These are phyloP conservation scores for Tolypocladium cylindrosporum DNA, from an alignment of 2,329 filamentous ascomycete species.

Conservation along the genomic window DNA sequence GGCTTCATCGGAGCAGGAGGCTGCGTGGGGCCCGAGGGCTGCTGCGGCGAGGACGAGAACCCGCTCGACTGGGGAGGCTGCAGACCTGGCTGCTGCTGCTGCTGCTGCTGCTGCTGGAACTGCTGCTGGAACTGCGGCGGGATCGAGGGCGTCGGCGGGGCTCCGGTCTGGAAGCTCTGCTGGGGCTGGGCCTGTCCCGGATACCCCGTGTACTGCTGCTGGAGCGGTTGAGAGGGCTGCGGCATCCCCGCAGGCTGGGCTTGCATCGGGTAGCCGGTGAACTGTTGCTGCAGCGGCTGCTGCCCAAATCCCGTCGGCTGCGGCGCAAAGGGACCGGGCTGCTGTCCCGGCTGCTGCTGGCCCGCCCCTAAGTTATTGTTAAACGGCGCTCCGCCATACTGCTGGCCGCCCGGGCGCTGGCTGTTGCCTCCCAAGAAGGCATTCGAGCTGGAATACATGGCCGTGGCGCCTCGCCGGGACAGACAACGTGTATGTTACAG, in stretches of 20 bases:
- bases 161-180: conserved; percentile 50
- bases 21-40: conserved; percentile 35
- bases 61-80: conserved; percentile 32
- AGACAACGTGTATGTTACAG: neutral
- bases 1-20: conserved; percentile 54
- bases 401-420: conserved; percentile 59
- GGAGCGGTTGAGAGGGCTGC: conserved; percentile 47
- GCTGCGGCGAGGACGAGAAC: conserved; percentile 40
- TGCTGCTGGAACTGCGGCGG: conserved; percentile 52
- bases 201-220: conserved; percentile 61
- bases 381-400: conserved; percentile 15
- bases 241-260: conserved; percentile 36
- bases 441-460: conserved; percentile 87
- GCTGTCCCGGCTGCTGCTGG: conserved; percentile 32
- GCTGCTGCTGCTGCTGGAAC: conserved; percentile 37
- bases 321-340: conserved; percentile 44
- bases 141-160: conserved; percentile 49
- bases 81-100: conserved; percentile 16
- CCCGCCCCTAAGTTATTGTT: conserved; percentile 45
- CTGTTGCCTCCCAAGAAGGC: conserved; percentile 72
- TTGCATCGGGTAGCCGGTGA: conserved; percentile 50
- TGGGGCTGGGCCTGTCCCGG: conserved; percentile 40
- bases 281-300: conserved; percentile 41
- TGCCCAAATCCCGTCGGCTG: conserved; percentile 53
- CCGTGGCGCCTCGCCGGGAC: conserved; percentile 3